Evolutionary conservation across 768 basidiomycete species (phyloP).

Genomic region (Arthromyces matolae): DNA sequence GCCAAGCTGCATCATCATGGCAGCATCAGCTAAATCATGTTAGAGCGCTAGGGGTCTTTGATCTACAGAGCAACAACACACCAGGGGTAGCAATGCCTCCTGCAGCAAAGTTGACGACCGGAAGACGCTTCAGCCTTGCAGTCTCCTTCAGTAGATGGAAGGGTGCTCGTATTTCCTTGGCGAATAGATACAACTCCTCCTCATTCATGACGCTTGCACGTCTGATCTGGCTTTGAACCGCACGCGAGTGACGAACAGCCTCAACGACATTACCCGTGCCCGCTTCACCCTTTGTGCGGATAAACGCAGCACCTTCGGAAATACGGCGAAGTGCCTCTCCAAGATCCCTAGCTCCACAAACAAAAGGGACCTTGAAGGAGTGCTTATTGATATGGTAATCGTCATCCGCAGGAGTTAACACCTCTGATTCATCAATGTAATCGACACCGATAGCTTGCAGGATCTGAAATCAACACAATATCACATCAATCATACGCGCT

Average conservation of each 20-base stretch:
- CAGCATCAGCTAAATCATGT: conserved; percentile 73
- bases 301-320: conserved; percentile 96
- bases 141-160: conserved; percentile 96
- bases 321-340: conserved; percentile 96
- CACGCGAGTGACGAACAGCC: conserved; percentile 89
- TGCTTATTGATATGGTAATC: conserved; percentile 98
- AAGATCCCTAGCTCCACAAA: conserved; percentile 92
- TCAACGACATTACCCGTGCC: conserved; percentile 90
- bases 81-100: conserved; percentile 92
- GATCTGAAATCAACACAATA: conserved; percentile 49
- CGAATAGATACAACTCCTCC: conserved; percentile 90
- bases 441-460: conserved; percentile 92
- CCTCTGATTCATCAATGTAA: conserved; percentile 95
- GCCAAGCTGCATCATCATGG: conserved; percentile 98
- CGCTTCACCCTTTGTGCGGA: conserved; percentile 94
- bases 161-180: conserved; percentile 90
- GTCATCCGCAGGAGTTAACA: conserved; percentile 94
- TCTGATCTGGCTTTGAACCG: conserved; percentile 81
- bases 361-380: conserved; percentile 91
- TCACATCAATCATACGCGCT: conserved; percentile 7
- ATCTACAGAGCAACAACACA: conserved; percentile 25
- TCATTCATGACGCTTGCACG: conserved; percentile 86
- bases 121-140: conserved; percentile 86
- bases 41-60: background rate
- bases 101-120: conserved; percentile 96